A percentile compares a stretch with the other conserved stretches of the same genome.
Evolutionary conservation across 2,329 filamentous ascomycete genomes (phyloP).

Genomic region (Amauroascus verrucosus): DNA sequence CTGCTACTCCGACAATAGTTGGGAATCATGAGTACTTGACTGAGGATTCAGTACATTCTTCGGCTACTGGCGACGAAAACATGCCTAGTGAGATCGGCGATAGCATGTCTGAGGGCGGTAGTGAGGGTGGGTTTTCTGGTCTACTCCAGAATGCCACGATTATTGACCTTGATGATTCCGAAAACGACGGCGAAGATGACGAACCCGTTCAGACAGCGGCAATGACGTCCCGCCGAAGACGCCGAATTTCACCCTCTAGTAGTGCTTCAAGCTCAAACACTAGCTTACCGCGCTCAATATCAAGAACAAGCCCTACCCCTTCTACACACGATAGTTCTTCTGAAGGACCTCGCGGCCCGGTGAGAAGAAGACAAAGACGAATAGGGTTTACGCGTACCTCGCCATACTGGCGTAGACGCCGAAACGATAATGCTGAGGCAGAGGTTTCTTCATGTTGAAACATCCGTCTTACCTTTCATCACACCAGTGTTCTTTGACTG

Average conservation of each 20-base stretch:
- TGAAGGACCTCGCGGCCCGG: not conserved
- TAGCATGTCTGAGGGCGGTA: slow-evolving; percentile 6
- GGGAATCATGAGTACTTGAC: slow-evolving; percentile 15
- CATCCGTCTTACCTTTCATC: not conserved
- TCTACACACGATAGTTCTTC: slow-evolving; percentile 5
- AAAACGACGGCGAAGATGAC: slow-evolving; percentile 9
- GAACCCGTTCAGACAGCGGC: slow-evolving; percentile 9
- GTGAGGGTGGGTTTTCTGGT: not conserved
- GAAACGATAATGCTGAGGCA: not conserved
- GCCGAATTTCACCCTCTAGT: not conserved
- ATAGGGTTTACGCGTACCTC: not conserved
- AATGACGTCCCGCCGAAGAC: slow-evolving; percentile 5
- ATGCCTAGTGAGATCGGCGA: slow-evolving; percentile 25
- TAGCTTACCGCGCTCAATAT: not conserved
- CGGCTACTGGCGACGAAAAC: slow-evolving; percentile 15
- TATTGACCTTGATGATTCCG: not conserved
- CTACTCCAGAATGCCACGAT: not conserved
- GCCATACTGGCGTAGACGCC: not conserved
- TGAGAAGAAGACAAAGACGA: slow-evolving; percentile 3
- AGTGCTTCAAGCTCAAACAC: not conserved
- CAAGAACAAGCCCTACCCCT: not conserved
- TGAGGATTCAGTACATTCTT: not conserved
- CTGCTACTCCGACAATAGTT: slow-evolving; percentile 16
- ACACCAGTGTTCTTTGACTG: too few relatives aligned
- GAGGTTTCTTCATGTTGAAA: not conserved